Evolutionary conservation across 495 filamentous ascomycete species (phyloP).

Genomic region (Trichoderma reesei): DNA sequence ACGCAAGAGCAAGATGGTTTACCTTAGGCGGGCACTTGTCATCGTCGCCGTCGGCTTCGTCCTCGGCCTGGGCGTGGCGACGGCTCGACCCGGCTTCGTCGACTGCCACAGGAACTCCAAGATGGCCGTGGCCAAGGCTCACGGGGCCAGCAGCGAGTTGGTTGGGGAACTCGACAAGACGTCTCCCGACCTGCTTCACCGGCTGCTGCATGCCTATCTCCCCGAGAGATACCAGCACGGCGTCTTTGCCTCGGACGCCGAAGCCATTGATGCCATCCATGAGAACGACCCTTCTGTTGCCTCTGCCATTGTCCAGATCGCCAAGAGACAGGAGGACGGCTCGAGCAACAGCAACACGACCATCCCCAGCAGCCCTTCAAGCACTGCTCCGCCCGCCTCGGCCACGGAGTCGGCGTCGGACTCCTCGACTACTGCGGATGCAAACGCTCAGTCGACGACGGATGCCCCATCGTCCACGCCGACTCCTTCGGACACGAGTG

Average conservation of each 20-base stretch:
- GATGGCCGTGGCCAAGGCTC: slow-evolving; percentile 4
- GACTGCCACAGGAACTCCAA: neutral
- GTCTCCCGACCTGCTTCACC: slow-evolving; percentile 18
- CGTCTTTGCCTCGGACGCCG: slow-evolving; percentile 25
- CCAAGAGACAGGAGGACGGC: slow-evolving; percentile 28
- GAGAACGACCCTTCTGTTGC: slow-evolving; percentile 23
- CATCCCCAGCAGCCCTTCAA: slow-evolving; percentile 4
- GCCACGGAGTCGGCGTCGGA: neutral
- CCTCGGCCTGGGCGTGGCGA: slow-evolving; percentile 21
- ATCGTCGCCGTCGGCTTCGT: slow-evolving; percentile 22
- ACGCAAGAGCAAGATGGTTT: slow-evolving; percentile 20
- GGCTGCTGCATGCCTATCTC: slow-evolving; percentile 30
- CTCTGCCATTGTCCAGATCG: slow-evolving; percentile 27
- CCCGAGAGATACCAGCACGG: slow-evolving; percentile 29
- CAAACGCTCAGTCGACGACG: slow-evolving; percentile 9
- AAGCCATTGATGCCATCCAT: slow-evolving; percentile 25
- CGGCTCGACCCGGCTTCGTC: neutral
- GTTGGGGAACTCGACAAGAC: slow-evolving; percentile 17
- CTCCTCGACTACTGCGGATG: no score
- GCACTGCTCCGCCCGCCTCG: neutral
- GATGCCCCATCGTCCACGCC: slow-evolving; percentile 10
- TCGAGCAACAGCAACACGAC: slow-evolving; percentile 4
- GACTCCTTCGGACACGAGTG: slow-evolving; percentile 16
- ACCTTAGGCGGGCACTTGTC: slow-evolving; percentile 19
- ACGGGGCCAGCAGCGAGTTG: slow-evolving; percentile 21